phyloP scores from a whole-genome alignment of 768 basidiomycete genomes.

The Russula sp. region DNA sequence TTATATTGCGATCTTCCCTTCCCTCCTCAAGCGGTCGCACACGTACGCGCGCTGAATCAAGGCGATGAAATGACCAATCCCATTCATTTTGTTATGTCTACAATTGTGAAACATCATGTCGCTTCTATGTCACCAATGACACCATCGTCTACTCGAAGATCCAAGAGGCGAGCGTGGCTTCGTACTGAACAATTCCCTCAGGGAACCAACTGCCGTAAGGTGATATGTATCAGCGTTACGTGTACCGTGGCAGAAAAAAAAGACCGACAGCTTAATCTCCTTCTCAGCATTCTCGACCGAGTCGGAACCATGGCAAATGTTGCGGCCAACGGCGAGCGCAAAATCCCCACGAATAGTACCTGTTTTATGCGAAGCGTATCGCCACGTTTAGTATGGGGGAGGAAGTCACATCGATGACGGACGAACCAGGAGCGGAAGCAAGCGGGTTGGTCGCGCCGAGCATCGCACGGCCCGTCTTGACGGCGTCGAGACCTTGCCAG shows the following conservation, averaged over 20 bases:
- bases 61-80: neutral
- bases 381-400: neutral
- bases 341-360: conserved; percentile 96
- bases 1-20: neutral
- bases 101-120: conserved; percentile 2
- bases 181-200: conserved; percentile 72
- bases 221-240: conserved; percentile 21
- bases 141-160: conserved; percentile 62
- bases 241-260: neutral
- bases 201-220: conserved; percentile 74
- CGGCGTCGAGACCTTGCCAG: conserved; percentile 90
- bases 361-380: conserved; percentile 27
- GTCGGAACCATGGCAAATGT: conserved; percentile 91
- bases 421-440: conserved; percentile 73
- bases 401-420: neutral
- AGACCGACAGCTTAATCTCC: conserved; percentile 82
- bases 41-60: neutral
- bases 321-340: conserved; percentile 89
- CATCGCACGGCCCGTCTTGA: conserved; percentile 94
- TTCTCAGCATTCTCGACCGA: conserved; percentile 86
- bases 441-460: conserved; percentile 97
- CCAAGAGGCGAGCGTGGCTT: conserved; percentile 58
- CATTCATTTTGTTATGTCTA: conserved; percentile 1
- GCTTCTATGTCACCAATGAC: neutral
- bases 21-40: neutral